Base-by-base conservation (phyloP, 2,329 filamentous ascomycete species). In the Fusarium sp. region DNA sequence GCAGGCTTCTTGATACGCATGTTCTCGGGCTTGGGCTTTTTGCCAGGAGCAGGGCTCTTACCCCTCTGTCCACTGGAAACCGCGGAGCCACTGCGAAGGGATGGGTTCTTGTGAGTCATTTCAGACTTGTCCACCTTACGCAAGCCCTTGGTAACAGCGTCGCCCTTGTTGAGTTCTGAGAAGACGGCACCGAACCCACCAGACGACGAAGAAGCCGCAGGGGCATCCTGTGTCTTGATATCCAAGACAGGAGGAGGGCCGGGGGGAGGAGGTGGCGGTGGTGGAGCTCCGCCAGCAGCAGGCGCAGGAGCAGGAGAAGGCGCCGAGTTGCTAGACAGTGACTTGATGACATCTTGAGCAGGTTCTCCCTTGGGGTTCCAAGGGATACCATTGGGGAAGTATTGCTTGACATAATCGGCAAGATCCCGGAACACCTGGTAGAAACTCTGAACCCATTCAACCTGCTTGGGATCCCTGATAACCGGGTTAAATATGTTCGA, bases 61-160 rank as follows among this genome's bases (percentile, higher is more conserved):
- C 87, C 89, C 49, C 92, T 79, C 40, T 83, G 83, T 62, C 84
- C 85, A 23, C 85, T 87, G 30, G 92, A 85, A 4, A 95, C 92
- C 3, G 88, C 86, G 13, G 92, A 91, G 64, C 84, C 84, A 26
- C 92, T 87, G 67, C 96, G 90, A 60, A 99, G 84, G 11, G 90
- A 88, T 15, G 96, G 96, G 81, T 99, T 99, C 84, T 98, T 98
- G 82, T 99, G 96, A 63, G 96, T 99, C 95, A 97, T 97, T 80
- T 98, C 86, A 55, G 92, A 96, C 77, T 91, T 91, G 82, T 97
- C 95, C 50, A 99, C 96, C 84, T 97, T 99, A 71, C 92, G 91
- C 36, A 99, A 85, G 33, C 92, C 90, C 70, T 92, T 89, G 6
- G 96, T 99, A 62, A 99, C 92, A n/a, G 88, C 85, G 63, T 92